These are phyloP conservation scores for Plasmodium cynomolgi DNA, from an alignment of 169 alveolate genomes.

Conservation along the genomic window DNA sequence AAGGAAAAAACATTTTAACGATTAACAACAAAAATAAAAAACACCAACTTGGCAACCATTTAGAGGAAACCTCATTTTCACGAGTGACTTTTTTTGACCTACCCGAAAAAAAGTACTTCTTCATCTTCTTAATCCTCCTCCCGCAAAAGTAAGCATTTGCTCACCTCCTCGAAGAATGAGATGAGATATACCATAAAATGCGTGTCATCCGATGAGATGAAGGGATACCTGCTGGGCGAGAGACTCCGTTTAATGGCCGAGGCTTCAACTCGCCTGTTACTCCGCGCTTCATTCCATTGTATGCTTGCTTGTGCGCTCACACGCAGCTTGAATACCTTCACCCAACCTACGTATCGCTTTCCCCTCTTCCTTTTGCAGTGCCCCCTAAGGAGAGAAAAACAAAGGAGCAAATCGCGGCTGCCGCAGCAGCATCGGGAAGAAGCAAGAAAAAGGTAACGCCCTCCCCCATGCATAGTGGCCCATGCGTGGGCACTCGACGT, in stretches of 20 bases:
- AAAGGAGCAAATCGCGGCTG: constrained; percentile 76
- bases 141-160: neutral
- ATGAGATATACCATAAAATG: neutral
- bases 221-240: neutral
- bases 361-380: constrained; percentile 31
- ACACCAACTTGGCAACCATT: neutral
- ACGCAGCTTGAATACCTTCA: neutral
- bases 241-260: neutral
- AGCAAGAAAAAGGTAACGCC: constrained; percentile 63
- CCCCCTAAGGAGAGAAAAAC: constrained; percentile 77
- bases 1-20: neutral
- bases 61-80: neutral
- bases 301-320: neutral
- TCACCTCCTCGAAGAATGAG: neutral
- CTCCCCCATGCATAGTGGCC: neutral
- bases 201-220: neutral
- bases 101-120: neutral
- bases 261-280: neutral
- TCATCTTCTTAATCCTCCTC: neutral
- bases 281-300: neutral
- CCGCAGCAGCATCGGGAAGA: constrained; percentile 79
- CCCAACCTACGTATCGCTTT: neutral
- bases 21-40: neutral
- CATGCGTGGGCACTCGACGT: neutral
- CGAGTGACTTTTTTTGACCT: neutral